A percentile compares a stretch with the other conserved stretches of the same genome.
These are phyloP conservation scores for Fusarium nygamai DNA, from an alignment of 2,329 filamentous ascomycete genomes.

Conservation along the genomic window DNA sequence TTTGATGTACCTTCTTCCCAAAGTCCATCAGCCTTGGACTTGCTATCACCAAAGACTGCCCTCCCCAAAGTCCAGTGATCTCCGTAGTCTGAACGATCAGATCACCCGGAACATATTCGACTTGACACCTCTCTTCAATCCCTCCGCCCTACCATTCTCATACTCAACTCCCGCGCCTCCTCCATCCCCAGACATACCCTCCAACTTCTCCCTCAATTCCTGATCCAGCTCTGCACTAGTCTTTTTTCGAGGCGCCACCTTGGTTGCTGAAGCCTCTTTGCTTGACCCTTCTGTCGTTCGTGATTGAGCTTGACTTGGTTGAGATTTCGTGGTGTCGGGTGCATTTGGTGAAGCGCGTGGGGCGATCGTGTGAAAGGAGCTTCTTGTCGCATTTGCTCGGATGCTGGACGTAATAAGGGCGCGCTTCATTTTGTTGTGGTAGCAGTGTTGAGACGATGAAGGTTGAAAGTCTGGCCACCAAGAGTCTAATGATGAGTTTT, in stretches of 20 bases:
- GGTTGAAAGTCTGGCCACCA: neutral
- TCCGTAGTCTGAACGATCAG: neutral
- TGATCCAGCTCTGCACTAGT: constrained; percentile 72
- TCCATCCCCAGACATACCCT: constrained; percentile 74
- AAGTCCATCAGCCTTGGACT: neutral
- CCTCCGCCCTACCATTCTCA: constrained; percentile 76
- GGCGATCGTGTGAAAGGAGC: neutral
- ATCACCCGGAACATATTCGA: constrained; percentile 79
- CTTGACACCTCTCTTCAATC: constrained; percentile 78
- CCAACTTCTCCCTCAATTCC: constrained; percentile 72
- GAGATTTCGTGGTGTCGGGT: accelerated
- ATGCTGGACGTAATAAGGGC: neutral
- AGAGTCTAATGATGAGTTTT: neutral
- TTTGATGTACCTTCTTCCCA: neutral
- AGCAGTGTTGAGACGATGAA: neutral
- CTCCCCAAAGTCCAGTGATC: neutral
- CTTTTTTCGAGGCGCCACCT: constrained; percentile 50
- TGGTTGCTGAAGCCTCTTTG: neutral
- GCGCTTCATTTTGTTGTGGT: constrained; percentile 1
- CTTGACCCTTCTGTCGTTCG: neutral
- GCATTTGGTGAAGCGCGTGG: neutral
- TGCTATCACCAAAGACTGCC: accelerated
- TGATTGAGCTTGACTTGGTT: neutral
- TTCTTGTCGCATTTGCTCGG: accelerated
- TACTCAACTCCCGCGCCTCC: constrained; percentile 78